Percentiles rank a stretch among this genome's conserved stretches.
Evolutionary conservation across 2,329 filamentous ascomycete genomes (phyloP).

Genomic region (Diplocarpon rosae): DNA sequence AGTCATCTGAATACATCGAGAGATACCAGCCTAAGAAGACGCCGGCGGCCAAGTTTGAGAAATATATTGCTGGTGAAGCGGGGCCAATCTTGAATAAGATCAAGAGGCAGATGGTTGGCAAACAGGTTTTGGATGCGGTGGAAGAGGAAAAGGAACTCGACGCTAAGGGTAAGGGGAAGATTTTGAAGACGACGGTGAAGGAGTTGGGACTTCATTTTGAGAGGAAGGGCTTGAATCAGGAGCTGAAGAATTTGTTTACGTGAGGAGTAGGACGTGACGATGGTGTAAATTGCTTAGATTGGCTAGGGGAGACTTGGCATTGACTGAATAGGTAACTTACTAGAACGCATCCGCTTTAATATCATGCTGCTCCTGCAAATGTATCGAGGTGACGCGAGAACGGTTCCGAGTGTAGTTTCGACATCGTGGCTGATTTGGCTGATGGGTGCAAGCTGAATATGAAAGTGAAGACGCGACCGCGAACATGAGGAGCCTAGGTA

Average conservation of each 20-base stretch:
- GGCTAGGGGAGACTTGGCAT: no score
- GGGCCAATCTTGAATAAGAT: constrained; percentile 19
- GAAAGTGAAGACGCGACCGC: no score
- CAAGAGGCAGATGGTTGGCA: constrained; percentile 12
- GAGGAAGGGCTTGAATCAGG: constrained; percentile 15
- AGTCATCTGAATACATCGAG: constrained; percentile 15
- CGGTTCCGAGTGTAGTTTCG: no score
- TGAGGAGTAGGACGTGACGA: constrained; percentile 6
- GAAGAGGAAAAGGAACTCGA: background rate
- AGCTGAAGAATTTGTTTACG: constrained; percentile 17
- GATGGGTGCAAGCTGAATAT: no score
- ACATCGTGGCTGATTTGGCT: no score
- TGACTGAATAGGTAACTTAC: no score
- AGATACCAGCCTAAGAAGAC: constrained; percentile 10
- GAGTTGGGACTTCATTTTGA: constrained; percentile 6
- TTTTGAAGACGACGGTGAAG: constrained; percentile 1
- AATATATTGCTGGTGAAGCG: constrained; percentile 12
- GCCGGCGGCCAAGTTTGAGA: background rate
- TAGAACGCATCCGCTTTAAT: no score
- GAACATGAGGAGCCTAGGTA: no score
- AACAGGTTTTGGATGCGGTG: background rate
- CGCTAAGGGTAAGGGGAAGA: background rate
- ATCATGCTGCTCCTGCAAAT: no score
- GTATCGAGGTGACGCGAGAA: no score
- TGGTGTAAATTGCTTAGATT: no score